A percentile compares a stretch with the other conserved stretches of the same genome.
Conservation (phyloP, 768 basidiomycete genomes). For the Amanita subjunquillea region DNA sequence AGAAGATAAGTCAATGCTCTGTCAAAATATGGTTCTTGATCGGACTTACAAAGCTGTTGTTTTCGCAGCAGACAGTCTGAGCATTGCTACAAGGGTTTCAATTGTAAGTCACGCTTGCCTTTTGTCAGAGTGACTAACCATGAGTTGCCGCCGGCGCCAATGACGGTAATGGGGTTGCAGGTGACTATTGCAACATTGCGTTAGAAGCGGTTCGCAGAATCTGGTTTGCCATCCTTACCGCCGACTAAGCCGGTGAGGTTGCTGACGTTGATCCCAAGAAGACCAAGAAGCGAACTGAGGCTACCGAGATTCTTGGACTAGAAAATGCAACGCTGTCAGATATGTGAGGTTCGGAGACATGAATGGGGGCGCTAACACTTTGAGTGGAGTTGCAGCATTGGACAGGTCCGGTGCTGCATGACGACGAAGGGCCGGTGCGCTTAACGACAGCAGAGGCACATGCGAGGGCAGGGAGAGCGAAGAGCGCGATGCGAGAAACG, state of each 20-base stretch:
- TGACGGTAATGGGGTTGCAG: not conserved
- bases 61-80: not conserved
- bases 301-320: not conserved
- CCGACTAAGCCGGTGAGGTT: not conserved
- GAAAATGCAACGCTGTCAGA: not conserved
- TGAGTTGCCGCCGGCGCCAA: no score
- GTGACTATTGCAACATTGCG: not conserved
- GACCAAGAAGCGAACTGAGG: not conserved
- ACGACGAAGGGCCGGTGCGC: not conserved
- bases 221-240: not conserved
- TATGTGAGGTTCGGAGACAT: not conserved
- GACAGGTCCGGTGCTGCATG: not conserved
- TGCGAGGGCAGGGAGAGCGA: slow-evolving; percentile 2
- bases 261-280: not conserved
- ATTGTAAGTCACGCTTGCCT: not conserved
- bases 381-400: not conserved
- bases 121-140: not conserved
- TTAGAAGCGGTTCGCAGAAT: not conserved
- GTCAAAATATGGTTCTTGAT: no score
- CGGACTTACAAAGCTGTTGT: not conserved
- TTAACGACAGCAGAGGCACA: not conserved
- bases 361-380: not conserved
- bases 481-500: not conserved
- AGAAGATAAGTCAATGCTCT: not conserved
- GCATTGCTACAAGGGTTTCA: not conserved